Evolutionary conservation across 345 rosid genomes (phyloP).

Genomic region (Hibiscus tridactylites): DNA sequence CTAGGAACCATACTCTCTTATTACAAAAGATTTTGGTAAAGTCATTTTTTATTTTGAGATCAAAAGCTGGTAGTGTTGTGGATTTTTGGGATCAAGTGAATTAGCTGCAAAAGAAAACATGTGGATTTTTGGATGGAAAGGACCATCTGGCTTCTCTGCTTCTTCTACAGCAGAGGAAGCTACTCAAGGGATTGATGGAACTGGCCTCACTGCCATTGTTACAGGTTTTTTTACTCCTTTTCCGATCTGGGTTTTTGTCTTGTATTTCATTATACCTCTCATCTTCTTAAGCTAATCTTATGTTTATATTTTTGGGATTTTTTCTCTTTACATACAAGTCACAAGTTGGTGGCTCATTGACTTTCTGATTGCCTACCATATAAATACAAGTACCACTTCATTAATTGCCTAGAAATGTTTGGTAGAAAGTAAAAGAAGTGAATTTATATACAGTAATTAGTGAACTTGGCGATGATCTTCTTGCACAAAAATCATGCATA

Average conservation of each 20-base stretch:
- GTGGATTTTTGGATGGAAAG: slow-evolving; percentile 17
- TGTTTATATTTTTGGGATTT: not conserved
- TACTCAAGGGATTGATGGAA: slow-evolving; percentile 34
- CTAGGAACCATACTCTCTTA: too few species aligned
- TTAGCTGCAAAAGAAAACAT: not conserved
- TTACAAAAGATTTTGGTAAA: too few species aligned
- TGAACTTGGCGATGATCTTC: not conserved
- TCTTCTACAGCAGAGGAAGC: slow-evolving; percentile 21
- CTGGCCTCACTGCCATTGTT: slow-evolving; percentile 39
- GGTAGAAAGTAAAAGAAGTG: not conserved
- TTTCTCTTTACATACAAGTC: not conserved
- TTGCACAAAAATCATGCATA: not conserved
- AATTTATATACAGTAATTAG: not conserved
- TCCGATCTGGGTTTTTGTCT: not conserved
- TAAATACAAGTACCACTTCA: not conserved
- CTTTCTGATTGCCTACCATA: not conserved
- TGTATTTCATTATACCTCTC: not conserved
- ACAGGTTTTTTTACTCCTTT: slow-evolving; percentile 18
- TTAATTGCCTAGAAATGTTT: not conserved
- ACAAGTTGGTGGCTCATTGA: not conserved
- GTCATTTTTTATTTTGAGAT: too few species aligned
- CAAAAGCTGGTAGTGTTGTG: too few species aligned
- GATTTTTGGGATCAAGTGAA: too few species aligned
- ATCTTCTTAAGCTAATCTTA: not conserved
- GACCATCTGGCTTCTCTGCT: slow-evolving; percentile 17